phyloP scores from a whole-genome alignment of 2,329 filamentous ascomycete genomes.

The Lasiodiplodia citricola region DNA sequence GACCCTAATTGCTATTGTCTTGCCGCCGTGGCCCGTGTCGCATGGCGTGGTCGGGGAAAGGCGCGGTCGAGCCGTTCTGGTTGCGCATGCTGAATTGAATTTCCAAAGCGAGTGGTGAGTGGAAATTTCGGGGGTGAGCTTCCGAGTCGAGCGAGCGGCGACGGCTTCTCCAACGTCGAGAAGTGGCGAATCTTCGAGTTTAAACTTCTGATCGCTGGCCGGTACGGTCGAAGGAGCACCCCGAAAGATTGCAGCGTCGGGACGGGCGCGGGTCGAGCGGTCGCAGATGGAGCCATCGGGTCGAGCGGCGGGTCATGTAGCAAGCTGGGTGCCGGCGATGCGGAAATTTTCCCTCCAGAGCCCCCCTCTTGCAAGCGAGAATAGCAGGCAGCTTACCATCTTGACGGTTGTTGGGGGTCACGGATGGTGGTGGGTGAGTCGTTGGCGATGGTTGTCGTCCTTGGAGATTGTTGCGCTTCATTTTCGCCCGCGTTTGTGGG shows the following conservation, averaged over 20 bases:
- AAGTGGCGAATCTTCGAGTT: background rate
- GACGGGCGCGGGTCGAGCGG: background rate
- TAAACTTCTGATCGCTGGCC: background rate
- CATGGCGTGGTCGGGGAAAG: background rate
- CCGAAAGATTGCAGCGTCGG: background rate
- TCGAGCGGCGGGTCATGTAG: background rate
- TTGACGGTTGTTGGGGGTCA: constrained; percentile 46
- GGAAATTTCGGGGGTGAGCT: background rate
- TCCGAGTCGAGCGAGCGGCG: background rate
- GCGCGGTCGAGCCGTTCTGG: background rate
- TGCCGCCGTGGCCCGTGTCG: background rate
- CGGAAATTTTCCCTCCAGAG: background rate
- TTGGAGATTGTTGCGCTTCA: constrained; percentile 33
- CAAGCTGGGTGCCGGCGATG: constrained; percentile 6
- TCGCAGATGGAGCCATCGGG: background rate
- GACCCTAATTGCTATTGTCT: background rate
- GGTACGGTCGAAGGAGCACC: background rate
- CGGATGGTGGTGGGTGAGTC: constrained; percentile 40
- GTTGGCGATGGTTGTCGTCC: constrained; percentile 31
- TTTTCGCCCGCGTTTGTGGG: constrained; percentile 38
- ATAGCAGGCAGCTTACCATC: constrained; percentile 42
- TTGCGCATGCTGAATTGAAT: background rate
- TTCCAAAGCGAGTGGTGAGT: background rate
- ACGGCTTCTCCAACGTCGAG: background rate
- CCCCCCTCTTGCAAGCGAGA: background rate